Percentiles rank a stretch among this genome's conserved stretches.
Evolutionary conservation across 345 rosid species (phyloP).

Genomic region (Hevea brasiliensis): DNA sequence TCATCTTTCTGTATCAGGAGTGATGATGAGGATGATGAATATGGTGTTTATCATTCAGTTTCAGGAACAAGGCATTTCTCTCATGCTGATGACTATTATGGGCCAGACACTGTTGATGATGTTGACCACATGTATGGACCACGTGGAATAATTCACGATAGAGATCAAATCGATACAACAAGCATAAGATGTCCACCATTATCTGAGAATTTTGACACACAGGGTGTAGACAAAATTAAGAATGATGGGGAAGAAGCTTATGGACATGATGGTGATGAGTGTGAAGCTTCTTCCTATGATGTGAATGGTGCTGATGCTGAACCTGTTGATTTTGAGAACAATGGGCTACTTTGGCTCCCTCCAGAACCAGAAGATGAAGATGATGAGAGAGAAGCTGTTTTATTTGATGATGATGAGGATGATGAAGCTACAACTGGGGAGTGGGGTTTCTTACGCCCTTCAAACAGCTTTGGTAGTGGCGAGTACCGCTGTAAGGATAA

Average conservation of each 20-base stretch:
- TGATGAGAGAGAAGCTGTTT: slow-evolving; percentile 67
- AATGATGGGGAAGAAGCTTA: slow-evolving; percentile 44
- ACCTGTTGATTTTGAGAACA: slow-evolving; percentile 85
- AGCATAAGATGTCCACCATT: slow-evolving; percentile 51
- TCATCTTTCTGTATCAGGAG: slow-evolving; percentile 43
- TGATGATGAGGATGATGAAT: slow-evolving; percentile 66
- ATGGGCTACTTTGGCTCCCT: slow-evolving; percentile 82
- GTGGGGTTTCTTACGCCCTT: slow-evolving; percentile 63
- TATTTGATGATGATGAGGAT: slow-evolving; percentile 62
- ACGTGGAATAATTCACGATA: slow-evolving; percentile 43
- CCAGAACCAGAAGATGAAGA: slow-evolving; percentile 97
- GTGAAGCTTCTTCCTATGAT: slow-evolving; percentile 51
- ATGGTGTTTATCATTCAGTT: slow-evolving; percentile 53
- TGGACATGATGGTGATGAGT: slow-evolving; percentile 49
- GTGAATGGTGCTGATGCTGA: slow-evolving; percentile 44
- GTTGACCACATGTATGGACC: slow-evolving; percentile 53
- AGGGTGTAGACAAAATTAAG: slow-evolving; percentile 42
- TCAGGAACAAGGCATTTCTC: slow-evolving; percentile 46
- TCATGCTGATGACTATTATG: slow-evolving; percentile 47
- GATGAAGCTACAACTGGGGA: slow-evolving; percentile 70
- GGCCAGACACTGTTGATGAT: slow-evolving; percentile 37
- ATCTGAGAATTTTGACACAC: slow-evolving; percentile 42
- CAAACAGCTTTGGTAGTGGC: slow-evolving; percentile 75
- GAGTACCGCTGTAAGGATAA: slow-evolving; percentile 58
- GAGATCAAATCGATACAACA: slow-evolving; percentile 44